phyloP scores from a whole-genome alignment of 1,284 basidiomycete genomes.

The Heterobasidion parviporum region DNA sequence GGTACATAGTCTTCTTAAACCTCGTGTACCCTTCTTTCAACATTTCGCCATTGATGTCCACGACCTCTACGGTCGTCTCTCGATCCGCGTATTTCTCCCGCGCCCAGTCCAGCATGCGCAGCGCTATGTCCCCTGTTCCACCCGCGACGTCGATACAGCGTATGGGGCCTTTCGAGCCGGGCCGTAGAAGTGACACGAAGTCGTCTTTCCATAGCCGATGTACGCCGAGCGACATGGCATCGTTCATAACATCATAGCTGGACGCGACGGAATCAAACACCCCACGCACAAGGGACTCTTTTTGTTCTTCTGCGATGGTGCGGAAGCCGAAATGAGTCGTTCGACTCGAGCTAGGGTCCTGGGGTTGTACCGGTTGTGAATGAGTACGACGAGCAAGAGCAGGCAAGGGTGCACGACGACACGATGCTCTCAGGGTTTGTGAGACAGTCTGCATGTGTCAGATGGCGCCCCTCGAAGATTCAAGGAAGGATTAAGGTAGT shows the following conservation, averaged over 20 bases:
- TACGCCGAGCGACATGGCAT: conserved; percentile 93
- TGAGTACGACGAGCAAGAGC: conserved; percentile 2
- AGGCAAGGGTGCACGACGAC: neutral
- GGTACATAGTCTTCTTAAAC: conserved; percentile 94
- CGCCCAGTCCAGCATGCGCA: conserved; percentile 89
- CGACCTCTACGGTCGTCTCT: conserved; percentile 84
- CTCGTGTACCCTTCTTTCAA: conserved; percentile 86
- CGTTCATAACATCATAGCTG: conserved; percentile 98
- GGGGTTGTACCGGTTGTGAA: conserved; percentile 1
- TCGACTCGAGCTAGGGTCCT: conserved; percentile 13
- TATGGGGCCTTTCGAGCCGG: conserved; percentile 63
- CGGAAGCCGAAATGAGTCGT: conserved; percentile 92
- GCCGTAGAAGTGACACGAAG: conserved; percentile 77
- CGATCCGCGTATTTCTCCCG: conserved; percentile 83
- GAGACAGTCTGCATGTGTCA: conserved; percentile 6
- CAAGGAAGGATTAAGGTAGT: too few species aligned
- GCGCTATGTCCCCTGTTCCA: conserved; percentile 96
- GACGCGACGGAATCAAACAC: conserved; percentile 97
- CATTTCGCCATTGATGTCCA: conserved; percentile 97
- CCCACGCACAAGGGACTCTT: conserved; percentile 74
- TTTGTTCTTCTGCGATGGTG: conserved; percentile 74
- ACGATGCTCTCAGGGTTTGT: conserved; percentile 2
- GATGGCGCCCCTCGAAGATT: neutral
- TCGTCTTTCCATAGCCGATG: conserved; percentile 98
- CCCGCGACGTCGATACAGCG: conserved; percentile 95